A percentile compares a stretch with the other conserved stretches of the same genome.
Evolutionary conservation across 306 rosid species (phyloP).

Genomic region (Sechiopsis laciniata): DNA sequence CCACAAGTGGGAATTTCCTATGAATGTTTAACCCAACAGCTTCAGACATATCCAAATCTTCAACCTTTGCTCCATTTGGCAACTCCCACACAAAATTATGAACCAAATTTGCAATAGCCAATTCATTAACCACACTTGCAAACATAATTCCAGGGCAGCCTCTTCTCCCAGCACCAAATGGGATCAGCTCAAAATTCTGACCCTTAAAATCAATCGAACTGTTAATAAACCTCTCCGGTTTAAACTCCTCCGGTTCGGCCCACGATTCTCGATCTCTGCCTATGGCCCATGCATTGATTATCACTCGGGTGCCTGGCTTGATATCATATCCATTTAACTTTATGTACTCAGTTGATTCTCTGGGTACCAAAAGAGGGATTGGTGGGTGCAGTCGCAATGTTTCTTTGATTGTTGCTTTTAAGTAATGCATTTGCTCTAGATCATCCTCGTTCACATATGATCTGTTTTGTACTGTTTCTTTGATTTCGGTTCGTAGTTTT

Average conservation of each 20-base stretch:
- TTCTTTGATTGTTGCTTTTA: constrained; percentile 47
- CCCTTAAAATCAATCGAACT: constrained; percentile 29
- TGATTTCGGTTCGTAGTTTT: constrained; percentile 32
- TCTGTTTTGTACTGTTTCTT: constrained; percentile 34
- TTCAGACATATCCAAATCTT: constrained; percentile 36
- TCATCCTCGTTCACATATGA: constrained; percentile 30
- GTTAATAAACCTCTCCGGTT: constrained; percentile 34
- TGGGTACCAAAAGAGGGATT: constrained; percentile 35
- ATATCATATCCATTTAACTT: constrained; percentile 21
- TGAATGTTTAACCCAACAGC: constrained; percentile 22
- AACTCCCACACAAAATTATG: constrained; percentile 26
- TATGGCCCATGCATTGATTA: constrained; percentile 35
- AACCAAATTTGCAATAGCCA: constrained; percentile 30
- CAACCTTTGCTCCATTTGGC: constrained; percentile 24
- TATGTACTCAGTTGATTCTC: constrained; percentile 25
- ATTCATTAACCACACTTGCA: constrained; percentile 23
- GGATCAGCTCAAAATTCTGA: constrained; percentile 29
- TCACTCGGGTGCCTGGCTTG: constrained; percentile 1
- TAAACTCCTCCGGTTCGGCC: constrained; percentile 34
- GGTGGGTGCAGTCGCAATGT: constrained; percentile 39
- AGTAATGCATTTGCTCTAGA: constrained; percentile 31
- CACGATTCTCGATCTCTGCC: constrained; percentile 36
- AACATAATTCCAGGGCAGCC: constrained; percentile 33
- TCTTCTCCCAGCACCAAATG: constrained; percentile 45
- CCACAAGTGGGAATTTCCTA: neutral